phyloP scores from a whole-genome alignment of 2,329 filamentous ascomycete genomes.

The Cercospora janseana region DNA sequence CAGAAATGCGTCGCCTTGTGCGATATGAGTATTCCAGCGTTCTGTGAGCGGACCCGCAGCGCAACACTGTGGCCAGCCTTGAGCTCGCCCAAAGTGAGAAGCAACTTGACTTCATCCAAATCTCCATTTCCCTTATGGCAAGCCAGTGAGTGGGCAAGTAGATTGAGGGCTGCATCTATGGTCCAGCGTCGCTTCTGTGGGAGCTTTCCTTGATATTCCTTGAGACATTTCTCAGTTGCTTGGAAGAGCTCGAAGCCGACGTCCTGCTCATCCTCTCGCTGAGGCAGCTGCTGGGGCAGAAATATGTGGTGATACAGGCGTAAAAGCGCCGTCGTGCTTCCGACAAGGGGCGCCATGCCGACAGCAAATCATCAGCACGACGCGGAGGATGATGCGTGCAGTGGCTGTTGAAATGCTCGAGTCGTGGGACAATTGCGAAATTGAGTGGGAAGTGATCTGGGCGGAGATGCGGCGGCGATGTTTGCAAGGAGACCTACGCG shows the following conservation, averaged over 20 bases:
- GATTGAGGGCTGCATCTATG: not conserved
- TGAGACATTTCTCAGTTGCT: slow-evolving; percentile 1
- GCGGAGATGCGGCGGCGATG: no score
- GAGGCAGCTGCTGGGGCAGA: slow-evolving; percentile 39
- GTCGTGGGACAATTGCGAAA: no score
- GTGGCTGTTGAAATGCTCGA: no score
- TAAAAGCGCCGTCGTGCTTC: no score
- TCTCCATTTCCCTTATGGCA: slow-evolving; percentile 8
- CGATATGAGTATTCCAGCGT: slow-evolving; percentile 28
- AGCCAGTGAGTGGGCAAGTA: not conserved
- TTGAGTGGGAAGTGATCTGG: no score
- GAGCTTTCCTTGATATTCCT: not conserved
- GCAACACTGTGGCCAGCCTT: slow-evolving; percentile 1
- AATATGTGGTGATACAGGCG: slow-evolving; percentile 50
- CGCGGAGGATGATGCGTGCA: no score
- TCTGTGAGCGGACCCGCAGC: slow-evolving; percentile 23
- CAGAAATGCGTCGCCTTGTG: slow-evolving; percentile 37
- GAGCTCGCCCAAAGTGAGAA: slow-evolving; percentile 1
- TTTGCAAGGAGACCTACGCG: no score
- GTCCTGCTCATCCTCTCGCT: slow-evolving; percentile 7
- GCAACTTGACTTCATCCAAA: slow-evolving; percentile 3
- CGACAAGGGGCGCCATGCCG: no score
- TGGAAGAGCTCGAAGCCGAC: slow-evolving; percentile 10
- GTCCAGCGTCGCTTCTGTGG: not conserved
- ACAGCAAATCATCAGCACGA: no score